Conservation (phyloP, 352 stramenopile genomes). For the Phytophthora sansomeana region DNA sequence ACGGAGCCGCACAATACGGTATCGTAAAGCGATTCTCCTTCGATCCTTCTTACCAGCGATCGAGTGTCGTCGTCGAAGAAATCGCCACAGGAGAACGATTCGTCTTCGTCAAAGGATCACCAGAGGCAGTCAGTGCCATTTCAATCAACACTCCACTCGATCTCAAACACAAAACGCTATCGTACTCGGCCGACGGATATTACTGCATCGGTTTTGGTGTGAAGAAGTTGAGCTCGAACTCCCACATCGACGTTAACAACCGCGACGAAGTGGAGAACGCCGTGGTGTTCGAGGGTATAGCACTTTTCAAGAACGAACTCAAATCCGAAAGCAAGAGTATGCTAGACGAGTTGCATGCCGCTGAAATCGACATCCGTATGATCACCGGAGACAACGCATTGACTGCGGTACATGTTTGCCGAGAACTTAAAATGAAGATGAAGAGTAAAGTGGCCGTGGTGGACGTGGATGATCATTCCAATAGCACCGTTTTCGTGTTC, state of each 20-base stretch:
- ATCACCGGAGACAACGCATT: constrained; percentile 85
- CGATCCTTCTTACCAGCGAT: constrained; percentile 54
- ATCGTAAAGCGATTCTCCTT: constrained; percentile 63
- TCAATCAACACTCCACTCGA: constrained; percentile 47
- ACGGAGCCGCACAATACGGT: constrained; percentile 27
- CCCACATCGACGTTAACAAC: constrained; percentile 27
- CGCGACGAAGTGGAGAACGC: constrained; percentile 59
- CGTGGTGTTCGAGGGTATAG: constrained; percentile 71
- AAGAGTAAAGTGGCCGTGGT: constrained; percentile 54
- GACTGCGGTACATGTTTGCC: constrained; percentile 54
- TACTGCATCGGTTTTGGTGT: constrained; percentile 68
- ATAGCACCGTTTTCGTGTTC: constrained; percentile 33
- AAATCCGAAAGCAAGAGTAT: constrained; percentile 74
- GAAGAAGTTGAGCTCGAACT: constrained; percentile 30
- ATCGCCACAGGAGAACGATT: constrained; percentile 41
- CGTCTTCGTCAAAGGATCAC: constrained; percentile 64
- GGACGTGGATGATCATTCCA: constrained; percentile 37
- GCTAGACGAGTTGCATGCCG: constrained; percentile 68
- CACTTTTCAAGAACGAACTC: constrained; percentile 88
- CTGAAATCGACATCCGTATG: constrained; percentile 72
- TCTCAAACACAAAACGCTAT: constrained; percentile 54
- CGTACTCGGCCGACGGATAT: constrained; percentile 62
- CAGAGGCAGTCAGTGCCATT: constrained; percentile 47
- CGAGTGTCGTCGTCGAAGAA: constrained; percentile 56
- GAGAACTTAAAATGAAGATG: constrained; percentile 48